phyloP scores from a whole-genome alignment of 768 basidiomycete genomes.

The Mycena epipterygia region DNA sequence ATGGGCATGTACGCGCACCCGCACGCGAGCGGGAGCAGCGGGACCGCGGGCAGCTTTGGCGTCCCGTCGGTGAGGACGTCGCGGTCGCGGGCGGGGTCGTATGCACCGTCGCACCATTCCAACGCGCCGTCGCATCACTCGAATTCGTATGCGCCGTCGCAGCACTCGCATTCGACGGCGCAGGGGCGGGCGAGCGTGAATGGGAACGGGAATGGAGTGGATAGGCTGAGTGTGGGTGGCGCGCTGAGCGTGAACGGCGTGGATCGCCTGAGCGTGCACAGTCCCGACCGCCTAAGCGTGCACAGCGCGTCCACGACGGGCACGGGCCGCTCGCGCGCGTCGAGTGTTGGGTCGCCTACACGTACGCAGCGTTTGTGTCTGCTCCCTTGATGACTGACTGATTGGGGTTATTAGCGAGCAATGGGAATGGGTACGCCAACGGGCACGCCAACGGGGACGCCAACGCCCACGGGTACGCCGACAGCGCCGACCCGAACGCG shows the following conservation, averaged over 20 bases:
- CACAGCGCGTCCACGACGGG: conserved; percentile 25
- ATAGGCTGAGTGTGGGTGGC: too few species aligned
- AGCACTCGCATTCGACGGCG: too few species aligned
- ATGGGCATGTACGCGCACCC: conserved; percentile 35
- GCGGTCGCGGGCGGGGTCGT: not conserved
- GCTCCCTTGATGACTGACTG: too few species aligned
- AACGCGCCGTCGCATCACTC: too few species aligned
- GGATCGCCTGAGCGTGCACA: too few species aligned
- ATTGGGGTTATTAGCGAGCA: too few species aligned
- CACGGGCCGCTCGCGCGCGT: conserved; percentile 26
- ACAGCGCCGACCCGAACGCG: not conserved
- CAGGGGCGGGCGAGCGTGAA: conserved; percentile 1
- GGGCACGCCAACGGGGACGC: not conserved
- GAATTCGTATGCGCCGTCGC: too few species aligned
- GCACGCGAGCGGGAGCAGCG: conserved; percentile 39
- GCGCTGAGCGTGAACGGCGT: too few species aligned
- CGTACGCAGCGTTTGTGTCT: too few species aligned
- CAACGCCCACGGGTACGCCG: not conserved
- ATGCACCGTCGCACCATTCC: not conserved
- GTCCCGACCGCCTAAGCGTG: too few species aligned
- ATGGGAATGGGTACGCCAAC: not conserved
- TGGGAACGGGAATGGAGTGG: not conserved
- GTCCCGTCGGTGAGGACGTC: not conserved
- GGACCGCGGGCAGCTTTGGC: conserved; percentile 34
- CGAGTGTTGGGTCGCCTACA: conserved; percentile 18